These are phyloP conservation scores for Mortierella sp. DNA, from an alignment of 371 early-diverging fungal species.

Conservation along the genomic window DNA sequence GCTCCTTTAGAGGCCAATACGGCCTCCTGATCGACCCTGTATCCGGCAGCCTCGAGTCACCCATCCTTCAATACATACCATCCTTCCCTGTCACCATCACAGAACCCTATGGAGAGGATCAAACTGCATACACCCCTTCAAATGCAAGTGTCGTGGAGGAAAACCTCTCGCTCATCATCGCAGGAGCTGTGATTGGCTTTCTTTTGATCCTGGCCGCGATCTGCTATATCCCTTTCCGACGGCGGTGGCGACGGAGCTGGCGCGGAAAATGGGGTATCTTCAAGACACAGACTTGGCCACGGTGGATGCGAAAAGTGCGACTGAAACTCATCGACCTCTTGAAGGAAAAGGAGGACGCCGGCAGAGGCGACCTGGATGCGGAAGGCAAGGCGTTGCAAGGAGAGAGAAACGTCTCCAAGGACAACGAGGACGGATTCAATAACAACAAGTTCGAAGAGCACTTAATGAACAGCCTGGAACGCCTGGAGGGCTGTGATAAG, in stretches of 20 bases:
- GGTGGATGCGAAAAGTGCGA: not conserved
- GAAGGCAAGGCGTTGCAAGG: not conserved
- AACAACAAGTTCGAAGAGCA: not conserved
- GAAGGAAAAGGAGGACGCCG: not conserved
- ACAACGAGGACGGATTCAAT: not conserved
- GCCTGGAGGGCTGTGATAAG: not conserved
- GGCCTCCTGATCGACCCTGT: not conserved
- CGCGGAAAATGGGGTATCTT: not conserved
- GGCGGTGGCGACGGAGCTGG: not conserved
- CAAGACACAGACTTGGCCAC: constrained; percentile 1
- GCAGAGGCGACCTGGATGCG: not conserved
- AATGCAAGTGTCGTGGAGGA: too few relatives aligned
- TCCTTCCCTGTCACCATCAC: not conserved
- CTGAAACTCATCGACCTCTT: not conserved
- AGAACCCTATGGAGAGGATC: not conserved
- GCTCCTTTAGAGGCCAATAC: not conserved
- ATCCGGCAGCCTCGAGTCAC: too few relatives aligned
- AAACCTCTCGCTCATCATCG: not conserved
- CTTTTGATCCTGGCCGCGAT: not conserved
- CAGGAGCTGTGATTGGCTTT: not conserved
- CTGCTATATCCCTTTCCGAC: not conserved
- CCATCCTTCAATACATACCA: not conserved
- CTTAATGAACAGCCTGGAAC: not conserved
- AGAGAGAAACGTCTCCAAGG: not conserved
- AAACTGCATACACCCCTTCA: too few relatives aligned